Conservation (phyloP, 306 rosid genomes). For the Rosa lucieae region DNA sequence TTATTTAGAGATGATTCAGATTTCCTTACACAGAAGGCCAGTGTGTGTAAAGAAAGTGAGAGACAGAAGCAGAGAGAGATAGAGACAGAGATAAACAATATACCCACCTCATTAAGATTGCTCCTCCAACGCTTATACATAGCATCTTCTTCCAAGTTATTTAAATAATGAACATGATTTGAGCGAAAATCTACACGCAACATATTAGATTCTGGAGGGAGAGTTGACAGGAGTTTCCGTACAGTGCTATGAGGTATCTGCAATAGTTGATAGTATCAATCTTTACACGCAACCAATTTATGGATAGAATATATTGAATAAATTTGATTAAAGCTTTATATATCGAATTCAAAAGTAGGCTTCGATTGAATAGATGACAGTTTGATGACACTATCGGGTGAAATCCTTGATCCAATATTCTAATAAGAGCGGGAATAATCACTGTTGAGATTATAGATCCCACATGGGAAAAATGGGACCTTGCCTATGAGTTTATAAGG, state of each 20-base stretch:
- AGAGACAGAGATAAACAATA: neutral
- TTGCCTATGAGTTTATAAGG: no score
- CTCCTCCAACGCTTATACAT: conserved; percentile 84
- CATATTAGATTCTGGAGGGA: conserved; percentile 70
- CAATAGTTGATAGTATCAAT: conserved; percentile 31
- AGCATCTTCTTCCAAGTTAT: conserved; percentile 93
- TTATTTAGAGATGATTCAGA: neutral
- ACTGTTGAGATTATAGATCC: no score
- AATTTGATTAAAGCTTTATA: neutral
- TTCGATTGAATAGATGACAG: neutral
- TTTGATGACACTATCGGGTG: neutral
- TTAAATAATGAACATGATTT: conserved; percentile 78
- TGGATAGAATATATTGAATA: conserved; percentile 4
- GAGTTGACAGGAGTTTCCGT: conserved; percentile 72
- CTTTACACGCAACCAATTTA: neutral
- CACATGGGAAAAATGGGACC: no score
- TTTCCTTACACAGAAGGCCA: neutral
- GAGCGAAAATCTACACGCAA: conserved; percentile 95
- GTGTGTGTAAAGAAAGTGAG: neutral
- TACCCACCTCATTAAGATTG: conserved; percentile 76
- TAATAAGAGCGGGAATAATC: neutral
- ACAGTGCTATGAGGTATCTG: conserved; percentile 73
- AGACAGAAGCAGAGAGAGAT: neutral
- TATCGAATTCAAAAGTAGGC: neutral
- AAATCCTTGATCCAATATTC: neutral